Evolutionary conservation across 192 early-diverging fungal species (phyloP), one percentile per base, ranked within the genome.

Genomic region (Backusella psychrophila): DNA sequence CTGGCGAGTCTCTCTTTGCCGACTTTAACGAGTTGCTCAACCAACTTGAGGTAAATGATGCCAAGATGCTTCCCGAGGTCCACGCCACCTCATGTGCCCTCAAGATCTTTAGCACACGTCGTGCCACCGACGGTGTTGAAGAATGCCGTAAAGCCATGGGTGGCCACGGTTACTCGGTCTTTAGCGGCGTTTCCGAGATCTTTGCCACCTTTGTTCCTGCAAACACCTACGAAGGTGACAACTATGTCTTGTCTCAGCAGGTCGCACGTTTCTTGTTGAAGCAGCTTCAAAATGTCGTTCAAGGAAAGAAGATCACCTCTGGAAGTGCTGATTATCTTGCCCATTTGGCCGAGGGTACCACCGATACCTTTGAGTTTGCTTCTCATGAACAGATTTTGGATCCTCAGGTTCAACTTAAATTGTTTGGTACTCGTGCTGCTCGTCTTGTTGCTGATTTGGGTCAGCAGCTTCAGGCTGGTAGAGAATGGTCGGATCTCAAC

Each of bases 91-190:
- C 87, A 0, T 91, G 89, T 19, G 89, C 87, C 9, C 83, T 94
- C 69, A 94, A 94, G 83, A 84, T 85, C 35, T 87, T 84, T 78
- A 87, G 88, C 21, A 84, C 91, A 0, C 88, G 88, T 8, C 75
- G 86, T 23, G 81, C 86, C 36, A 77, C 89, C 6, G 87, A 84
- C 19, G 91, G 91, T 70, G 85, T 91, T 42, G 93, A 94, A 66
- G 90, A 89, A n/a, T 90, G 91, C 77, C 85, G 91, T 7, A 91
- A 90, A 36, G 83, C 89, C 12, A 88, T 90, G 84, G 93, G 93
- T 23, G 93, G 93, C 23, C 93, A 94, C 42, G 92, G 92, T 0
- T 94, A 89, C 77, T 91, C 90, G 35, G 81, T 84, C 34, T 92
- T 89, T 78, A 90, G 89, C 59, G 93, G 93, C 1, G 85, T 94